Conservation (phyloP, 169 alveolate genomes). For the Plasmodium vinckei region DNA sequence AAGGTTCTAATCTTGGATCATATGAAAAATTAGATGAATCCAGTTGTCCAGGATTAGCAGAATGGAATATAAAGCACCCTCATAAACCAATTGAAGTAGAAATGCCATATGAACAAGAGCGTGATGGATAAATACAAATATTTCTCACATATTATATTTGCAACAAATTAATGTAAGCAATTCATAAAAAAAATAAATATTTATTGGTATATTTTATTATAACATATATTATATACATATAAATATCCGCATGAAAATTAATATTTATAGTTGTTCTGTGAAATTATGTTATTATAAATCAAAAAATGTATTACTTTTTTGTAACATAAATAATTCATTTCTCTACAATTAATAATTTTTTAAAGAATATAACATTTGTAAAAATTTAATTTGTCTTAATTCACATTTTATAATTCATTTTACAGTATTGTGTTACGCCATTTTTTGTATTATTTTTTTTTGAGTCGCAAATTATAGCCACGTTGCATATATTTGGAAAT, state of each 20-base stretch:
- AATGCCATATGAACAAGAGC: conserved; percentile 34
- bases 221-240: conserved; percentile 1
- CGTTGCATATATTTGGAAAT: too few relatives aligned
- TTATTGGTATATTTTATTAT: not conserved
- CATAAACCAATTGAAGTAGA: conserved; percentile 49
- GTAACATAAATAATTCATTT: too few relatives aligned
- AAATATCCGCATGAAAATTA: not conserved
- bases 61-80: conserved; percentile 50
- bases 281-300: too few relatives aligned
- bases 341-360: too few relatives aligned
- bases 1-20: conserved; percentile 33
- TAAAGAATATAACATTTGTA: too few relatives aligned
- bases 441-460: too few relatives aligned
- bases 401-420: too few relatives aligned
- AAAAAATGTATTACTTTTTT: too few relatives aligned
- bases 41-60: conserved; percentile 37
- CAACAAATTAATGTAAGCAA: not conserved
- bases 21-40: conserved; percentile 34
- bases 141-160: not conserved
- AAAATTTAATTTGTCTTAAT: too few relatives aligned
- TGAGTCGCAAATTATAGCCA: too few relatives aligned
- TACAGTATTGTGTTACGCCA: too few relatives aligned
- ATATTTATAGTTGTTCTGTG: too few relatives aligned
- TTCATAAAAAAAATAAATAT: conserved; percentile 1
- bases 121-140: conserved; percentile 1